phyloP scores from a whole-genome alignment of 176 grass and related monocot species.

The Aegilops sharonensis region DNA sequence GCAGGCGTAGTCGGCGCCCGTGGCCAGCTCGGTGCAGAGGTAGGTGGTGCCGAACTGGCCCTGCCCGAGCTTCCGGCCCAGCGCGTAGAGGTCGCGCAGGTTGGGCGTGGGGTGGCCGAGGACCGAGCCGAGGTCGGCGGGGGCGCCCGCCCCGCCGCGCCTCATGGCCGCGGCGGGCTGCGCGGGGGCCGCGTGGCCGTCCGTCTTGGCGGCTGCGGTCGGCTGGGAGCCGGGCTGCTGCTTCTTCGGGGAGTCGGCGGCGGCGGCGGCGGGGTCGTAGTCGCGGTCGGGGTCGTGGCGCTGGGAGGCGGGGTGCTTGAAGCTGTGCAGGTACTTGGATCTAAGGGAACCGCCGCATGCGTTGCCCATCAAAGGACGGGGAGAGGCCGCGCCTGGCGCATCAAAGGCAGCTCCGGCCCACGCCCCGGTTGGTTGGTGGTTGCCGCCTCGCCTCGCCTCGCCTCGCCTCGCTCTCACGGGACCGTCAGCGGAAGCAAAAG shows the following conservation, averaged over 20 bases:
- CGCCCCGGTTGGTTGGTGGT: neutral
- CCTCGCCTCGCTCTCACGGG: neutral
- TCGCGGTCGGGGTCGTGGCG: constrained; percentile 33
- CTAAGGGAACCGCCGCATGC: constrained; percentile 74
- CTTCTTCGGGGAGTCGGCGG: constrained; percentile 49
- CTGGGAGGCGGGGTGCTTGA: constrained; percentile 49
- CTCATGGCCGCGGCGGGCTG: constrained; percentile 37
- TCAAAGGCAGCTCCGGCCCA: constrained; percentile 12
- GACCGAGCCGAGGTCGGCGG: constrained; percentile 52
- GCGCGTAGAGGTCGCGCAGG: constrained; percentile 69
- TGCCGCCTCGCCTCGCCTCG: too few relatives aligned
- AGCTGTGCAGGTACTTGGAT: constrained; percentile 57
- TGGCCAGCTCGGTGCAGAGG: constrained; percentile 84
- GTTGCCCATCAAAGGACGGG: constrained; percentile 96
- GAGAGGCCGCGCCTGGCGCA: constrained; percentile 31
- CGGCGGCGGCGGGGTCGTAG: neutral
- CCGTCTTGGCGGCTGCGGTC: constrained; percentile 26
- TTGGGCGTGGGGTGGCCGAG: constrained; percentile 75
- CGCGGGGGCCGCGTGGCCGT: constrained; percentile 30
- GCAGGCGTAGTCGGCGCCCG: constrained; percentile 76
- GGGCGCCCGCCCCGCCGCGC: constrained; percentile 41
- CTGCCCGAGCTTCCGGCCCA: constrained; percentile 81
- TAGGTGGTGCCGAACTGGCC: constrained; percentile 94
- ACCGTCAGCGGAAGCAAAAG: neutral
- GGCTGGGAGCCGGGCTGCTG: constrained; percentile 17